A percentile compares a stretch with the other conserved stretches of the same genome.
These are phyloP conservation scores for Colletotrichum lentis DNA, from an alignment of 2,329 filamentous ascomycete genomes.

Conservation along the genomic window DNA sequence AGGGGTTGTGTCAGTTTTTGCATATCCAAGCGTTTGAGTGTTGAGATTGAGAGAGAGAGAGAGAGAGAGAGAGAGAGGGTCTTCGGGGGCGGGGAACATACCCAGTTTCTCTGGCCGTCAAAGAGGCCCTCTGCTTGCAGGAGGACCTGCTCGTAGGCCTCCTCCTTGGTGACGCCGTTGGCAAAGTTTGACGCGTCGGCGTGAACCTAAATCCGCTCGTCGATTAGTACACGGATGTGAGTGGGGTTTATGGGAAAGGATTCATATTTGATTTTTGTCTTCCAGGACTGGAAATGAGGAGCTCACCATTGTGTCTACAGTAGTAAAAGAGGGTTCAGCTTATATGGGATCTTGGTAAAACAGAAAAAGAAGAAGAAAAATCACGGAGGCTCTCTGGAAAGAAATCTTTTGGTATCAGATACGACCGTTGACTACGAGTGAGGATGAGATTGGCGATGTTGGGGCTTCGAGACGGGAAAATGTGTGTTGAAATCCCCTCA, in stretches of 20 bases:
- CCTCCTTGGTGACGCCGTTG: slow-evolving; percentile 70
- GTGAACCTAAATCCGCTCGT: slow-evolving; percentile 66
- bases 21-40: background rate
- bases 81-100: slow-evolving; percentile 49
- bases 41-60: too few relatives aligned
- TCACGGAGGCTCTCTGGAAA: background rate
- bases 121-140: slow-evolving; percentile 75
- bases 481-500: slow-evolving; percentile 32
- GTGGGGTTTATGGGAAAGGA: background rate
- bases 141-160: slow-evolving; percentile 78
- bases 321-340: too few relatives aligned
- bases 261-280: too few relatives aligned
- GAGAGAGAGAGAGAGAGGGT: background rate
- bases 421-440: too few relatives aligned
- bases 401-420: too few relatives aligned
- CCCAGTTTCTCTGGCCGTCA: slow-evolving; percentile 81
- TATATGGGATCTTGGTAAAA: slow-evolving; percentile 38
- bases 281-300: background rate
- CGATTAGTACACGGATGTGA: slow-evolving; percentile 2
- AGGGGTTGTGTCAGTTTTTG: slow-evolving; percentile 1
- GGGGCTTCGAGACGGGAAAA: slow-evolving; percentile 2
- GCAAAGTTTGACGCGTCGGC: slow-evolving; percentile 81
- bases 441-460: background rate
- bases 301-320: slow-evolving; percentile 44
- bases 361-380: background rate